Conservation (phyloP, 257 asterid species). For the Anisodus acutangulus region DNA sequence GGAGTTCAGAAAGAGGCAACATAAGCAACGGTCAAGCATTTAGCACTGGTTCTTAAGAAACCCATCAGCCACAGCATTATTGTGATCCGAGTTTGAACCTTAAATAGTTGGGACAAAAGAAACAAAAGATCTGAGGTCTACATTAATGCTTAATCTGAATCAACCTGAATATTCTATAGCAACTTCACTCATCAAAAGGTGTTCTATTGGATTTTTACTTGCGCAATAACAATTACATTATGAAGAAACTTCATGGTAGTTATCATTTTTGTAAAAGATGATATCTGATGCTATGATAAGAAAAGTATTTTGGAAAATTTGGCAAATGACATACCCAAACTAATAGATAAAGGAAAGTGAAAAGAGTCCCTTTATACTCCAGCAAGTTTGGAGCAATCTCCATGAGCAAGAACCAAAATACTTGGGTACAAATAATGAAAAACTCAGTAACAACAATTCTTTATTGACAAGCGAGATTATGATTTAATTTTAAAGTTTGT, state of each 20-base stretch:
- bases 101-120: not conserved
- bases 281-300: not conserved
- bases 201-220: not conserved
- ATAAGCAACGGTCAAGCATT: not conserved
- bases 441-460: not conserved
- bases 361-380: not conserved
- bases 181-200: not conserved
- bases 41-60: not conserved
- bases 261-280: not conserved
- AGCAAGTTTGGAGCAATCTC: not conserved
- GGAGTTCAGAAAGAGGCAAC: too few species aligned
- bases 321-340: not conserved
- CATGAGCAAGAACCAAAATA: constrained; percentile 3
- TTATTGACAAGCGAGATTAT: not conserved
- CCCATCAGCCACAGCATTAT: constrained; percentile 1
- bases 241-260: not conserved
- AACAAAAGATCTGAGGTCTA: not conserved
- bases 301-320: not conserved
- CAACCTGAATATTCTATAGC: not conserved
- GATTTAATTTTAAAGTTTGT: not conserved
- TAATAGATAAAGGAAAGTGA: not conserved
- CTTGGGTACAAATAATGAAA: not conserved
- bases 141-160: not conserved
- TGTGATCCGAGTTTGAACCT: not conserved
- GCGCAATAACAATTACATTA: not conserved